These are phyloP conservation scores for Scutellaria minor DNA, from an alignment of 257 asterid species.

Conservation along the genomic window DNA sequence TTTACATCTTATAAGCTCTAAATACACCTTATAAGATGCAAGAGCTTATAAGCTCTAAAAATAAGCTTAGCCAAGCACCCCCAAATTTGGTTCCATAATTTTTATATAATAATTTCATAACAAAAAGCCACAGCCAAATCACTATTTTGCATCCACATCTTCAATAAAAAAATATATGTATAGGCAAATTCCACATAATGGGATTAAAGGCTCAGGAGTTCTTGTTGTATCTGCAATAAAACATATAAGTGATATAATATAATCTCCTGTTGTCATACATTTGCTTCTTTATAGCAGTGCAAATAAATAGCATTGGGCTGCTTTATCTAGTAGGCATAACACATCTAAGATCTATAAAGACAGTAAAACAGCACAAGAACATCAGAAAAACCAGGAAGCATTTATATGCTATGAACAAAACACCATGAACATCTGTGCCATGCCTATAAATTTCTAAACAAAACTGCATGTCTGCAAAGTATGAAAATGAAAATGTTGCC, in stretches of 20 bases:
- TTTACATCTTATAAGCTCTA: no score
- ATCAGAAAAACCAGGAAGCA: background rate
- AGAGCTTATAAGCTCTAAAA: no score
- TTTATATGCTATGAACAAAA: background rate
- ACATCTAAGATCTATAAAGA: background rate
- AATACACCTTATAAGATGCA: no score
- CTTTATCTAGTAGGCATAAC: background rate
- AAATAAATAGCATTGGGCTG: background rate
- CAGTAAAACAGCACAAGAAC: background rate
- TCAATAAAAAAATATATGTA: background rate
- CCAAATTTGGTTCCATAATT: background rate
- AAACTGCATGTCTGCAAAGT: background rate
- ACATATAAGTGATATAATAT: background rate
- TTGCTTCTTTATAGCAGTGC: background rate
- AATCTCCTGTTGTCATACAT: constrained; percentile 9
- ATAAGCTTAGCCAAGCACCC: no score
- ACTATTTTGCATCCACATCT: background rate
- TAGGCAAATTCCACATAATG: no score
- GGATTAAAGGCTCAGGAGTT: no score
- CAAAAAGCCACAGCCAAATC: background rate
- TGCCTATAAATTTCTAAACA: background rate
- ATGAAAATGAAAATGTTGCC: background rate
- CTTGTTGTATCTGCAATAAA: background rate
- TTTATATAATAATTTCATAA: background rate
- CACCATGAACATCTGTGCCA: background rate